Evolutionary conservation across 2,329 filamentous ascomycete genomes (phyloP), one percentile per base, ranked within the genome.

Genomic region (Xylaria sp.): DNA sequence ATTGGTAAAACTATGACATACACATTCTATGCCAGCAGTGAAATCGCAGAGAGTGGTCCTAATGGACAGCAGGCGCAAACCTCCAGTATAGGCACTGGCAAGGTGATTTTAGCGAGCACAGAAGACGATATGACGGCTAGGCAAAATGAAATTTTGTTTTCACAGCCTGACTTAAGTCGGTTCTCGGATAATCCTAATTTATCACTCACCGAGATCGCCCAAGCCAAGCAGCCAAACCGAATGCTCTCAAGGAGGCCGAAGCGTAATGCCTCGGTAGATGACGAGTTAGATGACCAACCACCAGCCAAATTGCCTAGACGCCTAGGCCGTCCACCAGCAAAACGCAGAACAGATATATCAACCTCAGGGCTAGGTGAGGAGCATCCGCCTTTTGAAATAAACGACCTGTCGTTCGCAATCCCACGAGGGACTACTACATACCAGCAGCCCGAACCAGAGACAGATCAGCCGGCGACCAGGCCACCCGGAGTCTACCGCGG

Each of bases 1-100:
- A 61, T 73, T 2, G 77, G 77, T 9, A 80, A 78, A 63, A 78
- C 77, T 27, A 76, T 75, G 54, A 76, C 77, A 9, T 81, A 80
- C 62, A 75, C 77, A 46, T 81, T 79, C 58, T 75, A 73, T 38
- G 67, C 72, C 6, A 61, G 64, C 41, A 61, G 48, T 15, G 70
- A 70, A 41, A 52, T 61, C 1, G 11, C 46, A 4, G 44, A 54
- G 15, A 31, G n/a, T 15, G 17, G 15, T 10, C 17, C 17, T 2
- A 31, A 33, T 25, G 49, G 54, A n/a, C 54, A 59, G 23, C 63
- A 60, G 13, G 15, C 23, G 9, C 63, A 61, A 40, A 13, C 21
- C 19, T 11, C 17, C 11, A 23, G 27, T 6, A 23, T 15, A 17
- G 58, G 58, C 8, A 17, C 15, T 11, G 51, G 41, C 40, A 25